Conservation (phyloP, 345 rosid species). For the Viola odorata region DNA sequence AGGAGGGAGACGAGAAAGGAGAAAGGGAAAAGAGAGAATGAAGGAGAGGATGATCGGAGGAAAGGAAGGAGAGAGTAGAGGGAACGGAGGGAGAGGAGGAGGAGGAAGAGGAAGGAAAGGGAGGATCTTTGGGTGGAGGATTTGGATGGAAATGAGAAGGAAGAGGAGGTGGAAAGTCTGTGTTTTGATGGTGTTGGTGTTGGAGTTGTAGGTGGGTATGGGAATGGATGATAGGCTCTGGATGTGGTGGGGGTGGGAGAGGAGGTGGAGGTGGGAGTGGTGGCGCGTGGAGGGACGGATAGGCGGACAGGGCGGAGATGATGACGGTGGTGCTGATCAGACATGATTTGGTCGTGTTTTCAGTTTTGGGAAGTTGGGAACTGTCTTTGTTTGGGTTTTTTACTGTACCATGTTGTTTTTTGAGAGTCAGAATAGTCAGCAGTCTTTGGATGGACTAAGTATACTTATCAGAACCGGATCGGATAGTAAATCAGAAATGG, state of each 20-base stretch:
- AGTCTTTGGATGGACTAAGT: no score
- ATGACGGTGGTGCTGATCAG: neutral
- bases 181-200: constrained; percentile 68
- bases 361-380: no score
- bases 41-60: constrained; percentile 49
- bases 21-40: constrained; percentile 49
- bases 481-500: no score
- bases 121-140: constrained; percentile 14
- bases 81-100: constrained; percentile 47
- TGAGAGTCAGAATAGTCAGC: no score
- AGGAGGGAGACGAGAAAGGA: constrained; percentile 37
- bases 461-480: no score
- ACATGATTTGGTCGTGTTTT: neutral
- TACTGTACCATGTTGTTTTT: no score
- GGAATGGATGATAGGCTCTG: constrained; percentile 39
- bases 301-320: constrained; percentile 40
- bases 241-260: constrained; percentile 36
- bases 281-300: constrained; percentile 26
- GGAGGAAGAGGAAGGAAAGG: constrained; percentile 32
- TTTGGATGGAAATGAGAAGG: constrained; percentile 10
- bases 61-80: constrained; percentile 56
- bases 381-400: no score
- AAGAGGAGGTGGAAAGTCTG: constrained; percentile 28
- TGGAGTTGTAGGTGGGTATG: constrained; percentile 43
- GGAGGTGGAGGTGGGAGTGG: constrained; percentile 66